Evolutionary conservation across 148 eudicot species (phyloP).

Genomic region (Salicornia ramosissima): DNA sequence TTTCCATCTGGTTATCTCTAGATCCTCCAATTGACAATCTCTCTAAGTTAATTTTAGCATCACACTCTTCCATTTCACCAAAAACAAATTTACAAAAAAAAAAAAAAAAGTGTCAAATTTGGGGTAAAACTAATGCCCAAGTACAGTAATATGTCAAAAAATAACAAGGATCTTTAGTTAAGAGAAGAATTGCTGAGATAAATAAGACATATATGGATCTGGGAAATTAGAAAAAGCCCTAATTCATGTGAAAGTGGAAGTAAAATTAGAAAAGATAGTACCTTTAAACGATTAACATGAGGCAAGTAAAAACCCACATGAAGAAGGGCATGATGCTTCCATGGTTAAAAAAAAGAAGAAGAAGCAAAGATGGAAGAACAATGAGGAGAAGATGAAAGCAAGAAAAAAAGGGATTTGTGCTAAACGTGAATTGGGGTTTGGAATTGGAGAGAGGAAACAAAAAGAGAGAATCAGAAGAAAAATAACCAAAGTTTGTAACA

Average conservation of each 20-base stretch:
- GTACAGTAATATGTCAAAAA: background rate
- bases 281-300: constrained; percentile 9
- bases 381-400: background rate
- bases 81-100: no score
- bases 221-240: background rate
- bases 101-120: no score
- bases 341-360: no score
- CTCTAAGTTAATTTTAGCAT: constrained; percentile 18
- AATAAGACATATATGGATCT: constrained; percentile 11
- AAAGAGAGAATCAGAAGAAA: background rate
- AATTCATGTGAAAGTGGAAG: background rate
- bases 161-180: constrained; percentile 17
- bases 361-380: no score
- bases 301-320: background rate
- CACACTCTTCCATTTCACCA: constrained; percentile 23
- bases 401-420: constrained; percentile 8
- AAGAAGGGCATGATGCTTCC: background rate
- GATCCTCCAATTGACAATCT: constrained; percentile 22
- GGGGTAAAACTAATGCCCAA: background rate
- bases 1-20: constrained; percentile 19
- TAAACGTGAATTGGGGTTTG: background rate
- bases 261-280: background rate
- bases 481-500: background rate
- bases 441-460: background rate
- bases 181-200: no score